Evolutionary conservation across 768 basidiomycete species (phyloP).

Genomic region (Lactifluus rugatus): DNA sequence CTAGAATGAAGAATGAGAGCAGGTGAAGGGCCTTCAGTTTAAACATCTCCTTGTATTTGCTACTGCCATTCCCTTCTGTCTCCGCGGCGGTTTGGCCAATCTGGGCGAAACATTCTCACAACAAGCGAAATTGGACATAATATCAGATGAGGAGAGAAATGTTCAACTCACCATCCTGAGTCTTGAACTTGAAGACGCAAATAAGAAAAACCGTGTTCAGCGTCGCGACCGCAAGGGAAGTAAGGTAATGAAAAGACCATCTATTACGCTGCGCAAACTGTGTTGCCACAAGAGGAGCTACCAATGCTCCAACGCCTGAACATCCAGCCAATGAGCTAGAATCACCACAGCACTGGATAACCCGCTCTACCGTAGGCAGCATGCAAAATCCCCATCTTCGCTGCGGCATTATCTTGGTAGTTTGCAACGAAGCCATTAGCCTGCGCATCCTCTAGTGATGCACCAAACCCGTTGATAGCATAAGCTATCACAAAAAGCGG

Average conservation of each 20-base stretch:
- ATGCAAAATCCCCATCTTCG: conserved; percentile 63
- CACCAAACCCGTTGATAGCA: conserved; percentile 40
- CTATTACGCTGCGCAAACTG: conserved; percentile 56
- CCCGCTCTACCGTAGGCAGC: conserved; percentile 45
- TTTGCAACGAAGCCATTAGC: conserved; percentile 61
- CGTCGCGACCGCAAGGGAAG: conserved; percentile 56
- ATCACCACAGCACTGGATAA: not conserved
- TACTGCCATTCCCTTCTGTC: conserved; percentile 30
- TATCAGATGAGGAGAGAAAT: not conserved
- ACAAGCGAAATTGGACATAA: not conserved
- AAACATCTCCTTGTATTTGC: conserved; percentile 40
- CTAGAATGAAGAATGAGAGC: conserved; percentile 34
- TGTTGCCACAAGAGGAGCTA: conserved; percentile 68
- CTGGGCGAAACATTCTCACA: conserved; percentile 41
- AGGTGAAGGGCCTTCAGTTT: conserved; percentile 31
- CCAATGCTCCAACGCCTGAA: conserved; percentile 54
- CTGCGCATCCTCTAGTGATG: conserved; percentile 54
- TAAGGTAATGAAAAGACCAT: conserved; percentile 77
- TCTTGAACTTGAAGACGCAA: conserved; percentile 55
- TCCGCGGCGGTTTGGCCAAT: conserved; percentile 42
- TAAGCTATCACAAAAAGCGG: conserved; percentile 47
- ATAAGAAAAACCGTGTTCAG: conserved; percentile 44
- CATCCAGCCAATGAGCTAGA: not conserved
- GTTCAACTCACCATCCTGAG: conserved; percentile 48
- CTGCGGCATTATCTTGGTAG: conserved; percentile 42